Percentiles rank a stretch among this genome's conserved stretches.
Evolutionary conservation across 202 grass and related monocot genomes (phyloP).

Genomic region (Zizania palustris): DNA sequence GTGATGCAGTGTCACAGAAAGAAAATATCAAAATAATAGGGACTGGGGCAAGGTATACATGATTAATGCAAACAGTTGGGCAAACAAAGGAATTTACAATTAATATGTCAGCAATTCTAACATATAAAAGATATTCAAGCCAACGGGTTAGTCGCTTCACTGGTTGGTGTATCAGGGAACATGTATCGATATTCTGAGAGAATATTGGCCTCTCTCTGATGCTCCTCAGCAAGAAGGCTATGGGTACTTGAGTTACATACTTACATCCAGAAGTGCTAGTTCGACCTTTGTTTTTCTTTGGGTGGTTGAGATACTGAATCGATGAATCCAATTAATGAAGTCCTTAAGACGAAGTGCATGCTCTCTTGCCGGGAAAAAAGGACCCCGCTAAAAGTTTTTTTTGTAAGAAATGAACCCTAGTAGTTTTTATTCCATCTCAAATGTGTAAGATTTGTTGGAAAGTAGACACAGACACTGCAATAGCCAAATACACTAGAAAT

Average conservation of each 20-base stretch:
- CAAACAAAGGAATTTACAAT: slow-evolving; percentile 13
- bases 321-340: neutral
- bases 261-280: neutral
- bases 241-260: neutral
- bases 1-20: slow-evolving; percentile 1
- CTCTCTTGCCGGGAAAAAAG: neutral
- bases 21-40: neutral
- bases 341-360: slow-evolving; percentile 30
- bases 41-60: slow-evolving; percentile 1
- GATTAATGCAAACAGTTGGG: slow-evolving; percentile 31
- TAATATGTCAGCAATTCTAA: neutral
- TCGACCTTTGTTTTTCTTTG: neutral
- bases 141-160: neutral
- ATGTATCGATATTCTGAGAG: neutral
- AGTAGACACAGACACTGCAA: neutral
- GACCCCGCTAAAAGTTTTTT: neutral
- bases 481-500: slow-evolving; percentile 4
- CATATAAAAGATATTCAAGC: neutral
- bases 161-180: neutral
- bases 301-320: slow-evolving; percentile 16
- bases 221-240: slow-evolving; percentile 18
- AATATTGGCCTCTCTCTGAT: neutral
- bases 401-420: slow-evolving; percentile 9
- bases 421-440: neutral
- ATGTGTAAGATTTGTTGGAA: neutral